Percentiles rank a stretch among this genome's conserved stretches.
These are phyloP conservation scores for Alliaria petiolata DNA, from an alignment of 345 rosid species.

Conservation along the genomic window DNA sequence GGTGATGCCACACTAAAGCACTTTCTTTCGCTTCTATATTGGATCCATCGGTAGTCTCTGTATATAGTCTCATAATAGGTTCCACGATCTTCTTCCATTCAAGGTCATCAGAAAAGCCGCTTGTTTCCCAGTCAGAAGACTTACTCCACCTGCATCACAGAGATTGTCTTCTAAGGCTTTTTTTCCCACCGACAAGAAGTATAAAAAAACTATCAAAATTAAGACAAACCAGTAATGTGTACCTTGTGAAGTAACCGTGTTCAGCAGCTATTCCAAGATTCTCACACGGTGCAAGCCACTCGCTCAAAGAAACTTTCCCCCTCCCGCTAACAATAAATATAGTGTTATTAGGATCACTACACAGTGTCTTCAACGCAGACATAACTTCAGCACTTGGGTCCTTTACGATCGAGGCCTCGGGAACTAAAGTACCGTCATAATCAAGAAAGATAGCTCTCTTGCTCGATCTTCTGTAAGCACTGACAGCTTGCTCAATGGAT, in stretches of 20 bases:
- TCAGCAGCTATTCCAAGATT: slow-evolving; percentile 54
- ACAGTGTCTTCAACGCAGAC: slow-evolving; percentile 30
- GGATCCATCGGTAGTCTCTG: slow-evolving; percentile 69
- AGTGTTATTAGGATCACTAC: slow-evolving; percentile 41
- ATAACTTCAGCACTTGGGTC: slow-evolving; percentile 36
- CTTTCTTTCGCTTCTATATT: slow-evolving; percentile 57
- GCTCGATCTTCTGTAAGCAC: slow-evolving; percentile 34
- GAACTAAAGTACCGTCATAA: slow-evolving; percentile 47
- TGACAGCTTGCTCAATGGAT: slow-evolving; percentile 29
- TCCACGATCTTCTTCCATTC: slow-evolving; percentile 54
- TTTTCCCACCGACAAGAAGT: neutral
- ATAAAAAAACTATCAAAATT: neutral
- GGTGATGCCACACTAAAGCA: slow-evolving; percentile 74
- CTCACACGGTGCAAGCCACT: slow-evolving; percentile 43
- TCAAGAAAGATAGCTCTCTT: slow-evolving; percentile 45
- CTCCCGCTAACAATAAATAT: slow-evolving; percentile 48
- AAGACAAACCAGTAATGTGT: slow-evolving; percentile 3
- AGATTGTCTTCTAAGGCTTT: neutral
- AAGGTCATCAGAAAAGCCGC: slow-evolving; percentile 37
- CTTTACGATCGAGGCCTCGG: slow-evolving; percentile 30
- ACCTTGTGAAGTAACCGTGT: slow-evolving; percentile 50
- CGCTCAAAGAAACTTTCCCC: slow-evolving; percentile 35
- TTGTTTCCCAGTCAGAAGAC: slow-evolving; percentile 48
- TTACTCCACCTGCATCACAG: slow-evolving; percentile 45
- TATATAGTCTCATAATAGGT: slow-evolving; percentile 55